Conservation (phyloP, 345 rosid species). For the Rhodamnia argentea region DNA sequence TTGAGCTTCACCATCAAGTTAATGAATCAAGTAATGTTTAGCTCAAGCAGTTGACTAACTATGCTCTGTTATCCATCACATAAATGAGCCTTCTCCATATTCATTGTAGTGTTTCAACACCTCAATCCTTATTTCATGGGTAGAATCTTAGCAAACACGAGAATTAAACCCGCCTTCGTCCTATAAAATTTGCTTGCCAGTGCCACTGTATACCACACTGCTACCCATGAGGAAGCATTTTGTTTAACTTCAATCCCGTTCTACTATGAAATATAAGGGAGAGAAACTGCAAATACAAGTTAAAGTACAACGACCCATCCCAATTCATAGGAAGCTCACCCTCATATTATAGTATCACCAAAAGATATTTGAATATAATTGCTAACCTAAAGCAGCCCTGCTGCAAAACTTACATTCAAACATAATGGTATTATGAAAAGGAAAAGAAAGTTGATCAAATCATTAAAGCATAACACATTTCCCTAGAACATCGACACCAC, state of each 20-base stretch:
- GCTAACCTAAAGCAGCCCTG: not conserved
- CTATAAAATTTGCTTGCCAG: not conserved
- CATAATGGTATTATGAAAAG: not conserved
- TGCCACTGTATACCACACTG: not conserved
- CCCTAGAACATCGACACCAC: not conserved
- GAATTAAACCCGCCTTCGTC: not conserved
- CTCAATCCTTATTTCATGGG: not conserved
- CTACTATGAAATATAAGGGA: not conserved
- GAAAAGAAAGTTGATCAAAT: not conserved
- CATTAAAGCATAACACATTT: not conserved
- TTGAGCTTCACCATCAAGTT: not conserved
- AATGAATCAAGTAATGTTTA: not conserved
- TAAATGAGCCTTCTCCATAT: not conserved
- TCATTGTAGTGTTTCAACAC: not conserved
- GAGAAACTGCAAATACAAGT: not conserved
- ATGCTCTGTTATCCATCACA: not conserved
- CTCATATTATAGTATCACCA: not conserved
- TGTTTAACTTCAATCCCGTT: not conserved
- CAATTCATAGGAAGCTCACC: not conserved
- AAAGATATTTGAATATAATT: not conserved
- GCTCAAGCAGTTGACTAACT: not conserved
- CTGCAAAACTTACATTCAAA: not conserved
- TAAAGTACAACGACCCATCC: not conserved
- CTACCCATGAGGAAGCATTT: not conserved
- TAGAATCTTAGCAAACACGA: not conserved